Conservation (phyloP, 2,329 filamentous ascomycete genomes). For the Clarireedia monteithiana region DNA sequence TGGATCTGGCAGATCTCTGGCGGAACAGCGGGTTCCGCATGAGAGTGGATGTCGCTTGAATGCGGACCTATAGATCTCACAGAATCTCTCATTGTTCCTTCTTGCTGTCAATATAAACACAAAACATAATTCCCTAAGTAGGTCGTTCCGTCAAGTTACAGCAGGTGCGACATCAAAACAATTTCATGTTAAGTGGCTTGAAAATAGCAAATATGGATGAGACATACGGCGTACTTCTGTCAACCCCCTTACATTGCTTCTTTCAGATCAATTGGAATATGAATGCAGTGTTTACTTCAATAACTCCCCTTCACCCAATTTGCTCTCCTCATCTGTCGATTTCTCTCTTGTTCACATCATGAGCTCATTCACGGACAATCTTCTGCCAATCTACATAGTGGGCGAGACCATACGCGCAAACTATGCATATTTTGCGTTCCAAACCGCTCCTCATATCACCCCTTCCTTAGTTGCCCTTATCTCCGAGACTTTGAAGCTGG, state of each 20-base stretch:
- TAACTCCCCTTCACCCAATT: neutral
- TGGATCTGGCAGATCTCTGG: no score
- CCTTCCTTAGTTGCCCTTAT: constrained; percentile 15
- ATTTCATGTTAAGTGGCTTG: no score
- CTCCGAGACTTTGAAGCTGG: constrained; percentile 17
- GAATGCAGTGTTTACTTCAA: no score
- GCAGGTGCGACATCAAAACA: no score
- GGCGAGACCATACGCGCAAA: constrained; percentile 20
- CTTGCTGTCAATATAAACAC: no score
- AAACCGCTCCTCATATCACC: constrained; percentile 15
- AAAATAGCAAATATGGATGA: neutral
- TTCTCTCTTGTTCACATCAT: neutral
- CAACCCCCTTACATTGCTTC: neutral
- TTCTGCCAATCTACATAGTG: constrained; percentile 6
- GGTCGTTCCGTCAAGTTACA: no score
- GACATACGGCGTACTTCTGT: neutral
- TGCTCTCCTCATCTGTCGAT: neutral
- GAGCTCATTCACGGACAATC: constrained; percentile 2
- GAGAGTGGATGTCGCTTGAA: no score
- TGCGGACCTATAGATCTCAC: no score
- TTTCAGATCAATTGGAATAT: neutral
- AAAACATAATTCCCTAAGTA: no score
- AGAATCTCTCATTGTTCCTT: no score
- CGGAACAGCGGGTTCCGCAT: no score
- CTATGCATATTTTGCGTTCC: constrained; percentile 20